Base-by-base conservation (phyloP, 192 early-diverging fungal genomes). In the Dimargaris cristalligena region DNA sequence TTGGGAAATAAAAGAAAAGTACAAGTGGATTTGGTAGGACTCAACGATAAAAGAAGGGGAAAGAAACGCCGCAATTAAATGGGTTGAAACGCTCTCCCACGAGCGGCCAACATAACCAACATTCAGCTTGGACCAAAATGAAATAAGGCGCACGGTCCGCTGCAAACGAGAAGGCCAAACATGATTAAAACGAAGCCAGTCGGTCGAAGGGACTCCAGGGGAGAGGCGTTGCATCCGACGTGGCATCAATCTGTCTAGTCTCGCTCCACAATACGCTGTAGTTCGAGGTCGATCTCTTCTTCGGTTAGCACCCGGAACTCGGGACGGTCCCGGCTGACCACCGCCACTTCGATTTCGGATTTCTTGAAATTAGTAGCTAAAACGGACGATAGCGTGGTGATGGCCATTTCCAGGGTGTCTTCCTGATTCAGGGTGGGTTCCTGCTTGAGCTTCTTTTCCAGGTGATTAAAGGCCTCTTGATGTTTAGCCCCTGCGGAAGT, bases 381-480 rank as follows among this genome's bases (percentile, higher is more conserved):
- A 10, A 93, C 86, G 29, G 82, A 80, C 55, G 92, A 93, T 31
- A 99, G 68, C 14, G 96, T 92, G 22, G 87, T 92, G 63, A 99
- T 88, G 3, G 94, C 96, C 59, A 97, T 71, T 87, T 99, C 96
- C 26, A 97, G 76, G 11, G 96, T 85, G 35, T 96, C 92, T 35
- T 94, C 91, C 34, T 76, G 72, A 58, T 72, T 79, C 52, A 94
- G 71, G 52, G 80, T 71, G 34, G 83, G 86, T 30, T 86, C 78
- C 68, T 89, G 92, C 75, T 97, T 99, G 45, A 99, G 69, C 72
- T 95, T 96, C 83, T 99, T 99, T 66, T 99, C 94, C 70, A 99
- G 66, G 59, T 91, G 84, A 68, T 94, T 97, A 58, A 92, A 79
- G 28, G 91, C 87, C 75, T 99, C 94, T 63, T 75, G 71, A 63